phyloP scores from a whole-genome alignment of 2,329 filamentous ascomycete genomes.

The Didymella lethalis region DNA sequence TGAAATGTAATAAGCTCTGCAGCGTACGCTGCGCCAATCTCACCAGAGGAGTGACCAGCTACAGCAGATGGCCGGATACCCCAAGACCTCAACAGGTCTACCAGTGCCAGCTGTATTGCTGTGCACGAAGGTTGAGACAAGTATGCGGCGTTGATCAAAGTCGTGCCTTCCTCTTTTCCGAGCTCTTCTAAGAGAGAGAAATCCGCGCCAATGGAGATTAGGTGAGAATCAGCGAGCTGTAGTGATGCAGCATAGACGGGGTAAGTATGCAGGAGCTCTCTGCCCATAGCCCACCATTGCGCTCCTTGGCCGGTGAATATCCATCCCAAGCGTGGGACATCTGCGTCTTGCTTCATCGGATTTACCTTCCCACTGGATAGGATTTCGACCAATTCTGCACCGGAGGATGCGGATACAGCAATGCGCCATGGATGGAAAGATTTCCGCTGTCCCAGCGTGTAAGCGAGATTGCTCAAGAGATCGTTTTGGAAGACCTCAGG shows the following conservation, averaged over 20 bases:
- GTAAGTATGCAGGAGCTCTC: slow-evolving; percentile 20
- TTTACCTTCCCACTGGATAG: neutral
- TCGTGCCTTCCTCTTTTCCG: slow-evolving; percentile 23
- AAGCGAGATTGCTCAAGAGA: slow-evolving; percentile 18
- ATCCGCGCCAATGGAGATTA: neutral
- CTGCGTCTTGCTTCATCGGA: slow-evolving; percentile 13
- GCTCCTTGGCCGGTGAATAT: slow-evolving; percentile 46
- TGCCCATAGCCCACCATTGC: slow-evolving; percentile 38
- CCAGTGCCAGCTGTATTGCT: slow-evolving; percentile 36
- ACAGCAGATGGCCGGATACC: slow-evolving; percentile 34
- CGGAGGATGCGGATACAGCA: slow-evolving; percentile 8
- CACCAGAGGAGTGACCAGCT: slow-evolving; percentile 42
- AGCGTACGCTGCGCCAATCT: slow-evolving; percentile 38
- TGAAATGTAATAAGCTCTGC: slow-evolving; percentile 30
- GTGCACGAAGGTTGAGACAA: slow-evolving; percentile 21
- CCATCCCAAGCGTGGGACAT: slow-evolving; percentile 5
- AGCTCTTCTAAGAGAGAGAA: slow-evolving; percentile 30
- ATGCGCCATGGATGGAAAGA: slow-evolving; percentile 15
- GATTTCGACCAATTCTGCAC: slow-evolving; percentile 2
- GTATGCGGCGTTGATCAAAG: slow-evolving; percentile 32
- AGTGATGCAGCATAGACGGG: neutral
- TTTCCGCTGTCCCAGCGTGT: slow-evolving; percentile 20
- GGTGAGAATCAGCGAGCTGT: neutral
- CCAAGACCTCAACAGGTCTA: slow-evolving; percentile 39
- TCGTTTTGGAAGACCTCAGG: slow-evolving; percentile 13